Evolutionary conservation across 495 filamentous ascomycete genomes (phyloP), one percentile per base, ranked within the genome.

Genomic region (Annulohypoxylon maeteangense): DNA sequence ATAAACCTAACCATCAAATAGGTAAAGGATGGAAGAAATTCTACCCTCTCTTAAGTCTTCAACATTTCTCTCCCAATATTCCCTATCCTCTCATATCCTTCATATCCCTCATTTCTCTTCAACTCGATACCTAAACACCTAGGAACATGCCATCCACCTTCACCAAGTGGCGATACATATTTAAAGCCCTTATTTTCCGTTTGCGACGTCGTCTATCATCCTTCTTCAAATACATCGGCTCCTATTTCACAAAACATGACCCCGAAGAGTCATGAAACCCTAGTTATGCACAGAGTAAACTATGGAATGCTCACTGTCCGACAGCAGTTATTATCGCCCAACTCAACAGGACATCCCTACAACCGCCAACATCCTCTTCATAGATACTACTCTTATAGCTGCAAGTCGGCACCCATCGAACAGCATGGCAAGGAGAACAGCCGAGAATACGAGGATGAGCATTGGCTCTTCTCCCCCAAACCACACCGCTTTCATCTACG

Each of bases 391-490:
- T 56, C 65, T 42, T 48, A 68, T 11, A 62, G 74, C 42, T 74
- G 68, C 20, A 65, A 71, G 62, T 71, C 74, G 1, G 67, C 67
- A 18, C 72, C 73, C 23, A 54, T 60, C 34, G 71, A 72, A 44
- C 67, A 75, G 48, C 68, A 66, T 38, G 59, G 59, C 45, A 69
- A 78, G 40, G 70, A 74, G 51, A 76, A 75, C 55, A 74, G 65
- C 45, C 72, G 67, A 65, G 70, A 70, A 66, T 74, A 67, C 29
- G 67, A 77, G 20, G 70, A 70, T 38, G 73, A 66, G 12, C 57
- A 75, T 36, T 74, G 66, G 48, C 36, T 38, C n/a, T 68, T 72
- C 34, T 50, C 65, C 0, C n/a, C 45, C 4, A 32, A 38, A 20
- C 47, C 55, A 10, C 42, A 60, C 12, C 53, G 42, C 59, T 56